Conservation (phyloP, 2,329 filamentous ascomycete species). For the Trichoderma sp. region DNA sequence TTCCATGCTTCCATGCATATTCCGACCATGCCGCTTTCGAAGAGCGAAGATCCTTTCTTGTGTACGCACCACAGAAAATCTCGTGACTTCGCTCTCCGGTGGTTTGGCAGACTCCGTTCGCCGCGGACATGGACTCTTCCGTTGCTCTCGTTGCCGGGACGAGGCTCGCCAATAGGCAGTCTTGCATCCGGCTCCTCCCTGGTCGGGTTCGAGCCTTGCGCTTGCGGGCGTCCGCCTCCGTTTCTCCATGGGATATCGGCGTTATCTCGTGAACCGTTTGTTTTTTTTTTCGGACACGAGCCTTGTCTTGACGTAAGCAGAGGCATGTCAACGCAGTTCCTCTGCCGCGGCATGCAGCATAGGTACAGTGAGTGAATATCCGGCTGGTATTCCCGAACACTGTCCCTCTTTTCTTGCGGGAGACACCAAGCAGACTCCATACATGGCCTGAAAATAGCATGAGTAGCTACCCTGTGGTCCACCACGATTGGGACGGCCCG, state of each 20-base stretch:
- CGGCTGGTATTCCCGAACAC: not conserved
- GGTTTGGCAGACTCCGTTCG: not conserved
- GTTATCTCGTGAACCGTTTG: not conserved
- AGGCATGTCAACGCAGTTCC: not conserved
- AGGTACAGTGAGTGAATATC: not conserved
- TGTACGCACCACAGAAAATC: not conserved
- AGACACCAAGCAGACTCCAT: not conserved
- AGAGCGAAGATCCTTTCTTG: not conserved
- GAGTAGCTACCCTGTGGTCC: not conserved
- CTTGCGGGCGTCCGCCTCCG: not conserved
- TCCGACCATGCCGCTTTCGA: not conserved
- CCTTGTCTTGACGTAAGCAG: not conserved
- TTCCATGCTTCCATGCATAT: not conserved
- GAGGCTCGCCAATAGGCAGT: conserved; percentile 2
- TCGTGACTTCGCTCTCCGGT: conserved; percentile 12
- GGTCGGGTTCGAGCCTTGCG: not conserved
- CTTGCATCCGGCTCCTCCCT: not conserved
- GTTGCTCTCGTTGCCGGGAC: not conserved
- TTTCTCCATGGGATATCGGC: not conserved
- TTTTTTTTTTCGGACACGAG: not conserved
- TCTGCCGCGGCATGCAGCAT: not conserved
- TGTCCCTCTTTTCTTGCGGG: not conserved
- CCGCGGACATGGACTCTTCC: not conserved
- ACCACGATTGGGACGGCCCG: not conserved
- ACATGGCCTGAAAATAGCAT: not conserved